Percentiles rank a stretch among this genome's conserved stretches.
Evolutionary conservation across 345 rosid species (phyloP).

Genomic region (Clausena lansium): DNA sequence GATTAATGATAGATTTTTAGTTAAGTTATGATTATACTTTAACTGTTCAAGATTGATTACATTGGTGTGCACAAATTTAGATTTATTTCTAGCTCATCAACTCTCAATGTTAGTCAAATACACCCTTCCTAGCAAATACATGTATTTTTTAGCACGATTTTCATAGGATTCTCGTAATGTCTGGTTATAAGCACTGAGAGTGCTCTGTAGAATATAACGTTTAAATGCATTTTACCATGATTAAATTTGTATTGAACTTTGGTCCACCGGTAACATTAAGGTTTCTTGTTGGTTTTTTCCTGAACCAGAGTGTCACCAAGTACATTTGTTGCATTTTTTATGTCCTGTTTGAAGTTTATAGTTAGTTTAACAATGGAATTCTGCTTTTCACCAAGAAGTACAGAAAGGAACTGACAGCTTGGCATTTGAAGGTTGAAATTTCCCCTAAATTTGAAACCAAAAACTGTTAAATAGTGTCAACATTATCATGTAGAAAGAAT

Average conservation of each 20-base stretch:
- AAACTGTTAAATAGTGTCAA: conserved; percentile 55
- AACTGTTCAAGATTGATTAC: too few relatives aligned
- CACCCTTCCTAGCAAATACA: too few relatives aligned
- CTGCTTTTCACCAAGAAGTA: conserved; percentile 59
- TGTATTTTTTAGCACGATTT: too few relatives aligned
- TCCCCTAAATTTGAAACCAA: conserved; percentile 53
- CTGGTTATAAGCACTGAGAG: too few relatives aligned
- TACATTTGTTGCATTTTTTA: not conserved
- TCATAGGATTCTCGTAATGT: too few relatives aligned
- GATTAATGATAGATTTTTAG: too few relatives aligned
- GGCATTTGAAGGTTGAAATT: conserved; percentile 84
- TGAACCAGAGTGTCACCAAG: not conserved
- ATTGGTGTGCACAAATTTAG: too few relatives aligned
- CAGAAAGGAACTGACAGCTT: conserved; percentile 61
- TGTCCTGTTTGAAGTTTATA: not conserved
- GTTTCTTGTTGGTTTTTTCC: conserved; percentile 1
- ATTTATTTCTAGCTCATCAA: too few relatives aligned
- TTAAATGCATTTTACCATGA: not conserved
- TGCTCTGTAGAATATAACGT: too few relatives aligned
- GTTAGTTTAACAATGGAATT: conserved; percentile 10
- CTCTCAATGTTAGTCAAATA: too few relatives aligned
- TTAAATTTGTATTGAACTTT: not conserved
- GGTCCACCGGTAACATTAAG: not conserved
- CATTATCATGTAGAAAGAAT: conserved; percentile 36
- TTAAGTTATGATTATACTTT: too few relatives aligned